Percentiles rank a stretch among this genome's conserved stretches.
These are phyloP conservation scores for Ocimum tenuiflorum DNA, from an alignment of 257 asterid species.

Conservation along the genomic window DNA sequence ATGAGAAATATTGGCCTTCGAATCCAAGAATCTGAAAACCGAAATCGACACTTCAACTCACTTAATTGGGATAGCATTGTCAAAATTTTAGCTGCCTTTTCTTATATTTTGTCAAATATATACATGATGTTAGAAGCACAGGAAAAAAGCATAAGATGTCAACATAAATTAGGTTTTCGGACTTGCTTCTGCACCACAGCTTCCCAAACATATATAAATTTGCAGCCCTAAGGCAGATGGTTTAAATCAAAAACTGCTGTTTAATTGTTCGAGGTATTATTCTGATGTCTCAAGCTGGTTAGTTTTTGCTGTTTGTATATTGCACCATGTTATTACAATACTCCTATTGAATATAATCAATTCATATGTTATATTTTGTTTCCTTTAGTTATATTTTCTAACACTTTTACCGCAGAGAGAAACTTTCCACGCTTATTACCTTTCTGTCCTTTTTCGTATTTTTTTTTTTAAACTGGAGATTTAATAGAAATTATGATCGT, in stretches of 20 bases:
- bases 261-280: conserved; percentile 8
- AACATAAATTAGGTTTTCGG: background rate
- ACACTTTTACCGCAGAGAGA: too few relatives aligned
- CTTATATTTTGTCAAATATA: background rate
- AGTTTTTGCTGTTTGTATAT: too few relatives aligned
- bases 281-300: too few relatives aligned
- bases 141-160: background rate
- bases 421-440: too few relatives aligned
- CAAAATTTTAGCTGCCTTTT: background rate
- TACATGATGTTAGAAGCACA: background rate
- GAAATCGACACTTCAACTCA: conserved; percentile 26
- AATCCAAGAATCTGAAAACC: conserved; percentile 33
- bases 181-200: background rate
- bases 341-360: too few relatives aligned
- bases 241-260: background rate
- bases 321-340: too few relatives aligned
- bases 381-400: too few relatives aligned
- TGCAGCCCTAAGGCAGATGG: background rate
- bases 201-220: background rate
- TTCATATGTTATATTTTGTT: too few relatives aligned
- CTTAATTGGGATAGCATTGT: background rate
- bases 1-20: conserved; percentile 19
- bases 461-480: too few relatives aligned
- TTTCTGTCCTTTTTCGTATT: too few relatives aligned
- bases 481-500: too few relatives aligned